Evolutionary conservation across 2,329 filamentous ascomycete genomes (phyloP).

Genomic region (Chaetomium olivaceum): DNA sequence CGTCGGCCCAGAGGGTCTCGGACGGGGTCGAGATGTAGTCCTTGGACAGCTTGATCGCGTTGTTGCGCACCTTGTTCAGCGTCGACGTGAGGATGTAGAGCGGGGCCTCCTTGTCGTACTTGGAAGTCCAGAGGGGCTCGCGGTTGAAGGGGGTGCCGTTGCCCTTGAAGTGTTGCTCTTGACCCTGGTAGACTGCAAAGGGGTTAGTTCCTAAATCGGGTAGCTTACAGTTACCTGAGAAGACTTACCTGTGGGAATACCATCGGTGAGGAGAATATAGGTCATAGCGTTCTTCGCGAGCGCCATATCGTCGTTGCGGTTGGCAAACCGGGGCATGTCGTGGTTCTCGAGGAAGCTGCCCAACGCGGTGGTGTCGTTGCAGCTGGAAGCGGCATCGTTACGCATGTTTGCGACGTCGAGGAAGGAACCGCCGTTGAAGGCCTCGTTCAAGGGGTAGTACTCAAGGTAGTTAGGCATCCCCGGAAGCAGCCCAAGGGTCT

Average conservation of each 20-base stretch:
- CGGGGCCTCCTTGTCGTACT: conserved; percentile 47
- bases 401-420: conserved; percentile 44
- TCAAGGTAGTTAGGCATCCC: conserved; percentile 60
- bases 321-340: conserved; percentile 56
- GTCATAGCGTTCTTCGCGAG: conserved; percentile 62
- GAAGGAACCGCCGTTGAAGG: conserved; percentile 43
- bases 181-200: conserved; percentile 57
- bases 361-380: conserved; percentile 48
- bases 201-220: neutral
- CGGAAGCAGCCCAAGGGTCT: conserved; percentile 47
- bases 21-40: conserved; percentile 28
- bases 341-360: conserved; percentile 61
- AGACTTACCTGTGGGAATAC: conserved; percentile 47
- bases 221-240: neutral
- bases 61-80: conserved; percentile 36
- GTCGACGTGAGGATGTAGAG: conserved; percentile 52
- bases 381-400: conserved; percentile 39
- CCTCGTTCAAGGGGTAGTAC: conserved; percentile 45
- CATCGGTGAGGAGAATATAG: conserved; percentile 61
- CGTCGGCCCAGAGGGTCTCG: conserved; percentile 31
- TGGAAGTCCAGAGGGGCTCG: conserved; percentile 60
- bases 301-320: conserved; percentile 52
- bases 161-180: conserved; percentile 61
- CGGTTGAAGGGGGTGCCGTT: conserved; percentile 52
- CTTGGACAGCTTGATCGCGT: conserved; percentile 29